Evolutionary conservation across 257 asterid genomes (phyloP).

Genomic region (Voacanga thouarsii): DNA sequence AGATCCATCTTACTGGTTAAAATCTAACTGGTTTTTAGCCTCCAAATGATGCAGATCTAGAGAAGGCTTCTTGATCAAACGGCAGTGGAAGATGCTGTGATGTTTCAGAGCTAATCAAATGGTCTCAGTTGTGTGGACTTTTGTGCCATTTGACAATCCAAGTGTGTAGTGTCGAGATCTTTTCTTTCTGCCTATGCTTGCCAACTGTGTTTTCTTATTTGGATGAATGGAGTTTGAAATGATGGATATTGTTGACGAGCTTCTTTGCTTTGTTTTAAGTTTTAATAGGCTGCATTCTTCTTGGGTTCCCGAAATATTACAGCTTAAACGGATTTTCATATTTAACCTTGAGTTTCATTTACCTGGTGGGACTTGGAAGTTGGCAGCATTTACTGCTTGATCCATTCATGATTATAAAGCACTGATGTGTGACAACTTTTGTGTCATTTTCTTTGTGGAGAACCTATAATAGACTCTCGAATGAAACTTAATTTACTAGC

Average conservation of each 20-base stretch:
- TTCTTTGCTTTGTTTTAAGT: slow-evolving; percentile 29
- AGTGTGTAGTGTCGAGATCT: slow-evolving; percentile 28
- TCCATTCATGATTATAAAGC: not conserved
- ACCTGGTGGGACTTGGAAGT: slow-evolving; percentile 3
- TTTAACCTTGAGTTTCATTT: slow-evolving; percentile 19
- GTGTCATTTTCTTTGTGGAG: not conserved
- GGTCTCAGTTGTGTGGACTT: slow-evolving; percentile 22
- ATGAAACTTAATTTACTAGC: not conserved
- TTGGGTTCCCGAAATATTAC: slow-evolving; percentile 21
- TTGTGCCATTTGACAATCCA: slow-evolving; percentile 20
- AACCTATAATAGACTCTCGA: not conserved
- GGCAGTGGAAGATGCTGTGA: slow-evolving; percentile 7
- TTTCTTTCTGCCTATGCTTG: slow-evolving; percentile 24
- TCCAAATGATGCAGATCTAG: slow-evolving; percentile 39
- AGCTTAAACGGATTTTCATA: slow-evolving; percentile 20
- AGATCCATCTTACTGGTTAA: not conserved
- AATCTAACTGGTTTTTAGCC: not conserved
- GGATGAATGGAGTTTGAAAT: slow-evolving; percentile 32
- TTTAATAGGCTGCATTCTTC: slow-evolving; percentile 21
- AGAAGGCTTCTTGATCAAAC: slow-evolving; percentile 48
- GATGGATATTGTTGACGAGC: slow-evolving; percentile 33
- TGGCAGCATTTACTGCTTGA: not conserved
- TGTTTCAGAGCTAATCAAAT: slow-evolving; percentile 18
- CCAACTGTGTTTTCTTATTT: slow-evolving; percentile 27
- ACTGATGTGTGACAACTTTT: not conserved